phyloP scores from a whole-genome alignment of 2,329 filamentous ascomycete genomes.

The Nakataea oryzae region DNA sequence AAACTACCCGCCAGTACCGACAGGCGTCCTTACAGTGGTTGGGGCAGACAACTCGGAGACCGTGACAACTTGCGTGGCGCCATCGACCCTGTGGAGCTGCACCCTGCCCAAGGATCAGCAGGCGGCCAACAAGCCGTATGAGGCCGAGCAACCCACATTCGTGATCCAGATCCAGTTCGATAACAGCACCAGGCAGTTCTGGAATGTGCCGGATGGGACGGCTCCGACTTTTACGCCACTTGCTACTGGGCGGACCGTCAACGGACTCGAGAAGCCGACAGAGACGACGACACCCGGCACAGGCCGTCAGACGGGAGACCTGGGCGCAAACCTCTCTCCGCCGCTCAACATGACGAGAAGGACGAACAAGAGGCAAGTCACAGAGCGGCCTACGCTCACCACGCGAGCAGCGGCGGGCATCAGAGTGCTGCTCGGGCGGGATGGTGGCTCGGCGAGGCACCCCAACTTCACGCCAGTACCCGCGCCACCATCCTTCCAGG shows the following conservation, averaged over 20 bases:
- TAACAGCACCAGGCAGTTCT: conserved; percentile 40
- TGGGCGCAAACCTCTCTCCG: neutral
- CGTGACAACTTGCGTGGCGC: conserved; percentile 60
- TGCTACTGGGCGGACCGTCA: conserved; percentile 5
- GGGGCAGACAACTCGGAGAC: conserved; percentile 56
- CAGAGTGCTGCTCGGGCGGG: neutral
- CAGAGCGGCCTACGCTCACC: neutral
- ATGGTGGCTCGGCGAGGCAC: conserved; percentile 1
- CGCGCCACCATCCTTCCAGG: conserved; percentile 47
- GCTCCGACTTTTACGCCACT: conserved; percentile 11
- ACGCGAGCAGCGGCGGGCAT: neutral
- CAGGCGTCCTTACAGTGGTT: conserved; percentile 69
- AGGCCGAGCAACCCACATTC: conserved; percentile 64
- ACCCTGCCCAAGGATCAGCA: conserved; percentile 71
- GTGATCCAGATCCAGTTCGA: conserved; percentile 69
- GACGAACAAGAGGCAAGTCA: neutral
- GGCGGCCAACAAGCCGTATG: conserved; percentile 48
- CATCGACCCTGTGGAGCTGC: conserved; percentile 77
- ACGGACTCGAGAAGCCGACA: neutral
- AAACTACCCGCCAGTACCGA: conserved; percentile 76
- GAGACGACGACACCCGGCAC: neutral
- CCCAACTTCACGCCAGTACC: conserved; percentile 39
- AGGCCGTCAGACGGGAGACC: neutral
- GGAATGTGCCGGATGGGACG: conserved; percentile 33
- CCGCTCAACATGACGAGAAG: neutral